These are phyloP conservation scores for Laetiporus sulphureus DNA, from an alignment of 1,284 basidiomycete species.

Conservation along the genomic window DNA sequence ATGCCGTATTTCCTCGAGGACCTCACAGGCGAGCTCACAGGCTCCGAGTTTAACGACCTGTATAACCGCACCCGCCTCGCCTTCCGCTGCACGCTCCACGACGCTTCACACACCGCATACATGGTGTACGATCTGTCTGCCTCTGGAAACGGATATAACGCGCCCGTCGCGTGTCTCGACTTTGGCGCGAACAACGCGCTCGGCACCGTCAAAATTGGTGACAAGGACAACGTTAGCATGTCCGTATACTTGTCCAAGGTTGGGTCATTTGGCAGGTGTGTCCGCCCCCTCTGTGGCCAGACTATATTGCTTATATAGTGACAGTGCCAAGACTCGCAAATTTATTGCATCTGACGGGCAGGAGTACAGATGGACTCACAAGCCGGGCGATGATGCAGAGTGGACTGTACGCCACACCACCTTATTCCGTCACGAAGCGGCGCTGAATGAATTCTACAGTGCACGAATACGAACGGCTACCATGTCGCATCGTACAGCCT, in stretches of 20 bases:
- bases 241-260: constrained; percentile 41
- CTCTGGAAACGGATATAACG: constrained; percentile 18
- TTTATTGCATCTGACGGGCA: constrained; percentile 53
- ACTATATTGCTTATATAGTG: too few relatives aligned
- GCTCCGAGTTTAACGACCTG: constrained; percentile 54
- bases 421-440: background rate
- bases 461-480: constrained; percentile 42
- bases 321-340: constrained; percentile 39
- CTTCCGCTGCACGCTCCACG: constrained; percentile 40
- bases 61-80: constrained; percentile 50
- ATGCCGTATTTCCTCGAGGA: constrained; percentile 60
- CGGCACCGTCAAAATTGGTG: constrained; percentile 42
- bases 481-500: constrained; percentile 54
- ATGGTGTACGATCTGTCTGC: constrained; percentile 40
- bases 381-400: constrained; percentile 40
- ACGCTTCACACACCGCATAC: constrained; percentile 36
- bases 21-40: constrained; percentile 42
- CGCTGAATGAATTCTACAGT: constrained; percentile 30
- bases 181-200: constrained; percentile 44
- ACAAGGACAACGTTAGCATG: constrained; percentile 38
- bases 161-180: constrained; percentile 40
- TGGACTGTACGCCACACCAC: constrained; percentile 44
- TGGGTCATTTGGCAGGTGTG: constrained; percentile 32
- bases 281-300: too few relatives aligned
- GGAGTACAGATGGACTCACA: constrained; percentile 51